Percentiles rank a stretch among this genome's conserved stretches.
These are phyloP conservation scores for Calocybe cyanea DNA, from an alignment of 768 basidiomycete genomes.

Conservation along the genomic window DNA sequence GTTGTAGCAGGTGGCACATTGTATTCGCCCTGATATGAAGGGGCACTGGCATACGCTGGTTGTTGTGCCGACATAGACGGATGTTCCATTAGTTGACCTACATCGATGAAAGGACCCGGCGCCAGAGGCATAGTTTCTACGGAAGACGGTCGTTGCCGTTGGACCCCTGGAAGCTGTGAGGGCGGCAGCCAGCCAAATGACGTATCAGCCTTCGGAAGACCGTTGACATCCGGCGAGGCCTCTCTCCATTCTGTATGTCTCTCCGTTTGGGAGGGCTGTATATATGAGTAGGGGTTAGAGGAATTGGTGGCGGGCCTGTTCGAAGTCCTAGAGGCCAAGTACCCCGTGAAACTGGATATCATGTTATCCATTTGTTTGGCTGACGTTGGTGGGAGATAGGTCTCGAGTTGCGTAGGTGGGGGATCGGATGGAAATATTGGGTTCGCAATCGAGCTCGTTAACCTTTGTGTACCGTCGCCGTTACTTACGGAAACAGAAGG, in stretches of 20 bases:
- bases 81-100: neutral
- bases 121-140: too few relatives aligned
- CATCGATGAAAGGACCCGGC: neutral
- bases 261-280: neutral
- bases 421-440: too few relatives aligned
- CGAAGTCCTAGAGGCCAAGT: slow-evolving; percentile 17
- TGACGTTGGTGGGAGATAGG: neutral
- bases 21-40: neutral
- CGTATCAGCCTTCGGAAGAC: slow-evolving; percentile 15
- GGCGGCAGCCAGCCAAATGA: slow-evolving; percentile 18
- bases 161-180: neutral
- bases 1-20: too few relatives aligned
- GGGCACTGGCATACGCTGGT: neutral
- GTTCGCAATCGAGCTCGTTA: too few relatives aligned
- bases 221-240: slow-evolving; percentile 6
- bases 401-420: too few relatives aligned
- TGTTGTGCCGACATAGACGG: neutral
- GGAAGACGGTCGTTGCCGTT: neutral
- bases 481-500: neutral
- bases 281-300: neutral
- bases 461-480: too few relatives aligned
- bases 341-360: slow-evolving; percentile 21
- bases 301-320: slow-evolving; percentile 1
- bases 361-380: slow-evolving; percentile 19
- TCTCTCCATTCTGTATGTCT: slow-evolving; percentile 5